Evolutionary conservation across 2,329 filamentous ascomycete species (phyloP), one percentile per base, ranked within the genome.

Genomic region (Neophaeococcomyces mojaviensis): DNA sequence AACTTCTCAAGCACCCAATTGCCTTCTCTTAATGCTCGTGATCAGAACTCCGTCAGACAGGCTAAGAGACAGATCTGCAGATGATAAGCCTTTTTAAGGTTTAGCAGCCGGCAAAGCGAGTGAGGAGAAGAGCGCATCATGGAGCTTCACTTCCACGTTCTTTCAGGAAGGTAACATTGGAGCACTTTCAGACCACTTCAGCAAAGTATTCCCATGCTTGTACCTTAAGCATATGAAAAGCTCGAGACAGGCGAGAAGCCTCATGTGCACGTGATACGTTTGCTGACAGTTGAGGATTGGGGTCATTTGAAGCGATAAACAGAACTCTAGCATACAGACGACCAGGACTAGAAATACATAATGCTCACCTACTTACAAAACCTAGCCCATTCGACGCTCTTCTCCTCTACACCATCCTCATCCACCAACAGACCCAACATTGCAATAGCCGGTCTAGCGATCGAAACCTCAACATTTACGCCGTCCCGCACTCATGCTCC

Each of bases 381-480:
- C 20, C 4, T 13, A 18, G 26, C 12, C 24, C 4, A 28, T n/a
- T 24, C 30, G 4, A 30, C 15, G 18, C 12, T 20, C 10, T 5
- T 20, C 7, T 12, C 13, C 18, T 18, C 37, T 9, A 7, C n/a
- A 3, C 8, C 12, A 9, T 26, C 20, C 10, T 18, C 37, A 4
- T 8, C 9, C 32, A 44, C 31, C 10, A n/a, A 10, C 32, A 40
- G 22, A 22, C 72, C 72, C 3, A 59, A 71, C 6, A 73, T 77
- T 42, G 72, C 68, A 3, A 65, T 77, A 40, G 72, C 72, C 15
- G 73, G 74, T 15, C 64, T 77, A 2, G 72, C 73, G 24, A 75
- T 72, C 55, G 74, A 77, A 52, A 76, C 71, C 2, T 77, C 73
- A 3, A 72, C 68, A 3, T 77, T 76, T 52, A 71, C 71, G 4